Base-by-base conservation (phyloP, 805 yeast genomes). In the Barnettozyma botsteinii region DNA sequence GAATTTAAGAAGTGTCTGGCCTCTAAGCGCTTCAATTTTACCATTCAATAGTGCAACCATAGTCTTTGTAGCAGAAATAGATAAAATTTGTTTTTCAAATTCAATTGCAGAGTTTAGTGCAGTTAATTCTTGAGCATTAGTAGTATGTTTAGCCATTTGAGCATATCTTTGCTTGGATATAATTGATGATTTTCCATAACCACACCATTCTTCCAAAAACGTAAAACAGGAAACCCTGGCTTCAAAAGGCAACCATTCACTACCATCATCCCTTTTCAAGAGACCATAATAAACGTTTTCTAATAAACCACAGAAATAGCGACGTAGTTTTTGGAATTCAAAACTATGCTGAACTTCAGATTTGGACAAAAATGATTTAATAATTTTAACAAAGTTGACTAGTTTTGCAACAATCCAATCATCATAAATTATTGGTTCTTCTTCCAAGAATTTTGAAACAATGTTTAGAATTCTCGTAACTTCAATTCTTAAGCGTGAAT, bases 191-290 rank as follows among this genome's bases (percentile, higher is more conserved):
- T 76, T 80, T 3, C 98, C 97, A 60, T 77, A 78, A 0, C 95
- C 95, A 59, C 96, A 88, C 99, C 99, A 93, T 57, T 86, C 95
- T 49, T 85, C 89, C 41, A 93, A 65, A 52, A 76, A 82, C 33
- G 79, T 76, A 64, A 87, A 89, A 46, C 94, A 84, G 3, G 85
- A 82, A 23, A 84, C 78, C 38, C 96, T 68, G 3, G 88, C 91
- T 48, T 81, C 87, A 58, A 89, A 88, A 2, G 95, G 91, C n/a
- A 89, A 66, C 77, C 89, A 80, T 29, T 68, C 65, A 4, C 51
- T 38, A 2, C 73, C 66, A 14, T 62, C 60, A n/a, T 57, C 60
- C 40, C 67, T 56, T 46, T 70, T 67, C 46, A 67, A 57, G 42
- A 73, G 50, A 7, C 83, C 85, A 12, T 64, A 56, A 51, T 78